A percentile compares a stretch with the other conserved stretches of the same genome.
phyloP scores from a whole-genome alignment of 306 rosid genomes.

The Gillenia trifoliata region DNA sequence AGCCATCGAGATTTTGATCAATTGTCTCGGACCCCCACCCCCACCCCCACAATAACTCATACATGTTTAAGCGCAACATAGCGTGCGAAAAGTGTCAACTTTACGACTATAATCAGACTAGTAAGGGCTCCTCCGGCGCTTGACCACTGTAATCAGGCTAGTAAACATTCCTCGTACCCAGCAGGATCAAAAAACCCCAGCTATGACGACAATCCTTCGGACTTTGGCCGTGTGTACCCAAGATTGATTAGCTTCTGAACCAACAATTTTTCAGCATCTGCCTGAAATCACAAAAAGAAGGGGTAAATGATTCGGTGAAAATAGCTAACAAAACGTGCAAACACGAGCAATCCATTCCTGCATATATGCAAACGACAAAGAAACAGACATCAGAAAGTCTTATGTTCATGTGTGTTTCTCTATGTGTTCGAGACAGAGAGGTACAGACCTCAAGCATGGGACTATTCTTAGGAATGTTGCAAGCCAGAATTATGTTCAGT shows the following conservation, averaged over 20 bases:
- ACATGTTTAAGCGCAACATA: not conserved
- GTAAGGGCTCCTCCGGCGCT: no score
- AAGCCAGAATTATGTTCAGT: slow-evolving; percentile 71
- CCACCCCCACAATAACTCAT: no score
- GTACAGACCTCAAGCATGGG: slow-evolving; percentile 69
- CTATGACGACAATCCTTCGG: slow-evolving; percentile 37
- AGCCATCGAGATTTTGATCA: not conserved
- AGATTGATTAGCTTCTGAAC: slow-evolving; percentile 60
- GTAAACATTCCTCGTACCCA: not conserved
- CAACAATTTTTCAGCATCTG: slow-evolving; percentile 78
- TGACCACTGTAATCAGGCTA: not conserved
- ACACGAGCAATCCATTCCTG: not conserved
- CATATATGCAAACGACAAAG: not conserved
- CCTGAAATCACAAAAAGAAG: slow-evolving; percentile 41
- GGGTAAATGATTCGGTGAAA: not conserved
- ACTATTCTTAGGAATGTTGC: slow-evolving; percentile 70
- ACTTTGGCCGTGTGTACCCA: slow-evolving; percentile 53
- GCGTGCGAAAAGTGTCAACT: not conserved
- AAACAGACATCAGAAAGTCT: not conserved
- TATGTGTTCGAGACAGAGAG: not conserved
- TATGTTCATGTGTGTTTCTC: not conserved
- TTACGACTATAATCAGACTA: not conserved
- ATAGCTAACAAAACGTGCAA: not conserved
- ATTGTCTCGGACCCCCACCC: not conserved
- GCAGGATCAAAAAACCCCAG: not conserved